These are phyloP conservation scores for Penicillium verrucosum DNA, from an alignment of 2,329 filamentous ascomycete species.

Conservation along the genomic window DNA sequence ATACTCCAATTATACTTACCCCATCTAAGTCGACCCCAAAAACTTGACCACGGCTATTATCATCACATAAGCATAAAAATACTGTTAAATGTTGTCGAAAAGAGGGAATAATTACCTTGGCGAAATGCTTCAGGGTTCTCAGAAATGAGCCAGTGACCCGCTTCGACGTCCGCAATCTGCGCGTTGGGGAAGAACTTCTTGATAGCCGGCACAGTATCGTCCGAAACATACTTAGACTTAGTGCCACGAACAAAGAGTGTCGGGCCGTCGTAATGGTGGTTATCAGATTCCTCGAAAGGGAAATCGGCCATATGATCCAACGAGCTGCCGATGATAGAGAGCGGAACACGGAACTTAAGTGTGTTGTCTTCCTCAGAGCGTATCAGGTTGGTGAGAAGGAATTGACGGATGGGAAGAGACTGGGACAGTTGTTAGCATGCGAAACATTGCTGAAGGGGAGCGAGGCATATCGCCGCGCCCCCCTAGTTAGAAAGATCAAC, in stretches of 20 bases:
- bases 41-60: slow-evolving; percentile 35
- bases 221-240: slow-evolving; percentile 40
- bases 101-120: slow-evolving; percentile 28
- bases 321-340: slow-evolving; percentile 64
- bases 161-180: slow-evolving; percentile 40
- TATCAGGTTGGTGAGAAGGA: slow-evolving; percentile 81
- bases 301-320: slow-evolving; percentile 82
- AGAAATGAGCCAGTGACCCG: slow-evolving; percentile 46
- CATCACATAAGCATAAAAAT: slow-evolving; percentile 10
- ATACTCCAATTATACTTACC: slow-evolving; percentile 1
- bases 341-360: slow-evolving; percentile 74
- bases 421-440: slow-evolving; percentile 24
- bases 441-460: not conserved
- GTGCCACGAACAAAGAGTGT: slow-evolving; percentile 67
- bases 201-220: slow-evolving; percentile 40
- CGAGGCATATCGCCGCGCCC: not conserved
- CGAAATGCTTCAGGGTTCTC: slow-evolving; percentile 45
- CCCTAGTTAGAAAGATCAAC: not conserved
- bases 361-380: slow-evolving; percentile 51
- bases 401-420: slow-evolving; percentile 77
- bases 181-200: slow-evolving; percentile 44
- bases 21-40: slow-evolving; percentile 21
- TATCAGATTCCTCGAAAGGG: slow-evolving; percentile 72
- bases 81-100: not conserved
- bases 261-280: slow-evolving; percentile 67